Evolutionary conservation across 192 early-diverging fungal species (phyloP), one percentile per base, ranked within the genome.

Genomic region (Geranomyces michiganensis): DNA sequence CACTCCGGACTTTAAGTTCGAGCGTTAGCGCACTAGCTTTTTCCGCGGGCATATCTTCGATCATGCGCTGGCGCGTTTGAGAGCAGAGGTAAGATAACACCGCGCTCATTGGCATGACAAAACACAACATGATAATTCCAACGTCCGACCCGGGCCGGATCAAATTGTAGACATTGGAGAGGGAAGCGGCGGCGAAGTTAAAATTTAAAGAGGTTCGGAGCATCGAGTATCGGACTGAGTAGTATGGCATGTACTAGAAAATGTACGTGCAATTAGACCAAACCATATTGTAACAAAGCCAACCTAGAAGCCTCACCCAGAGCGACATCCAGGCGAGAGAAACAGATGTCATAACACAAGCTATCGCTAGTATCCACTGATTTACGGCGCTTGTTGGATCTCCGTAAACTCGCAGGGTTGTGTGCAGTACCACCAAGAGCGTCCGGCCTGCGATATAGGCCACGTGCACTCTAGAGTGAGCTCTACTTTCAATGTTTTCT

Each of bases 181-280:
- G 68, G 0, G 82, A 80, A 4, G 74, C 79, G 73, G 55, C 60
- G 31, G 76, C 68, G 56, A 83, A 83, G 70, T 80, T 80, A 32
- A 47, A 27, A 53, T 78, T 76, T 36, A 80, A 62, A 3, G 65
- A 67, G 15, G 79, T 65, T 33, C 78, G 60, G 30, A 83, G 68
- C 4, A 77, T 55, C 2, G 76, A 61, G 61, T 75, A 83, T 1
- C 55, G 15, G 65, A 68, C 78, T 67, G 73, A 36, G 62, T 83
- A 83, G 70, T 78, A 83, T 7, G 81, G 78, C 48, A 83, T 75
- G 70, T 81, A 83, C 81, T 74, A 29, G 5, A 32, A 17, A 58
- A 10, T 19, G 48, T 19, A 22, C 29, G 33, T 76, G 26, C 2
- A 17, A 56, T 69, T 44, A 24, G 46, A 32, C n/a, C 31, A 41